Conservation (phyloP, 768 basidiomycete genomes). For the Termitomyces sp. region DNA sequence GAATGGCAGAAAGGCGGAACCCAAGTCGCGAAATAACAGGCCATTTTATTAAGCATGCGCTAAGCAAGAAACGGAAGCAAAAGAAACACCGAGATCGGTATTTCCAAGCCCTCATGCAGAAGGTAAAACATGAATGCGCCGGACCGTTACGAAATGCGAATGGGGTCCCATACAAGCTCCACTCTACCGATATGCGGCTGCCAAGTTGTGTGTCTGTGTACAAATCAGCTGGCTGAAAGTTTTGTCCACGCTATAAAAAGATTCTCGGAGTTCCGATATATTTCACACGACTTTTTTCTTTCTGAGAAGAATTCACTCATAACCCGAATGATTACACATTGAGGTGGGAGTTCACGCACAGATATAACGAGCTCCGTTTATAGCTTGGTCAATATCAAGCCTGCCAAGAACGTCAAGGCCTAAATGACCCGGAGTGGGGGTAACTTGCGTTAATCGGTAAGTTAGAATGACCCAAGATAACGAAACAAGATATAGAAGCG, state of each 20-base stretch:
- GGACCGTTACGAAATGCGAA: neutral
- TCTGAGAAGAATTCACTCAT: neutral
- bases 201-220: neutral
- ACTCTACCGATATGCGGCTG: neutral
- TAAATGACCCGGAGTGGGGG: neutral
- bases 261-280: conserved; percentile 6
- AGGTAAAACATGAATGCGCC: neutral
- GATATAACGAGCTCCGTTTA: neutral
- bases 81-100: too few relatives aligned
- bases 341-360: neutral
- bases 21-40: neutral
- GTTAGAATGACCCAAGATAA: neutral
- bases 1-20: neutral
- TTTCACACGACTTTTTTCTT: conserved; percentile 2
- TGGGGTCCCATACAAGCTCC: neutral
- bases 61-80: neutral
- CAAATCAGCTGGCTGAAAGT: neutral
- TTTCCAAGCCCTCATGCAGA: neutral
- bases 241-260: neutral
- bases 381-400: neutral
- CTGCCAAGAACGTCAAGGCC: neutral
- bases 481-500: neutral
- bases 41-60: neutral
- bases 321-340: neutral
- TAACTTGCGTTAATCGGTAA: neutral